These are phyloP conservation scores for Russula sp. DNA, from an alignment of 768 basidiomycete genomes.

Conservation along the genomic window DNA sequence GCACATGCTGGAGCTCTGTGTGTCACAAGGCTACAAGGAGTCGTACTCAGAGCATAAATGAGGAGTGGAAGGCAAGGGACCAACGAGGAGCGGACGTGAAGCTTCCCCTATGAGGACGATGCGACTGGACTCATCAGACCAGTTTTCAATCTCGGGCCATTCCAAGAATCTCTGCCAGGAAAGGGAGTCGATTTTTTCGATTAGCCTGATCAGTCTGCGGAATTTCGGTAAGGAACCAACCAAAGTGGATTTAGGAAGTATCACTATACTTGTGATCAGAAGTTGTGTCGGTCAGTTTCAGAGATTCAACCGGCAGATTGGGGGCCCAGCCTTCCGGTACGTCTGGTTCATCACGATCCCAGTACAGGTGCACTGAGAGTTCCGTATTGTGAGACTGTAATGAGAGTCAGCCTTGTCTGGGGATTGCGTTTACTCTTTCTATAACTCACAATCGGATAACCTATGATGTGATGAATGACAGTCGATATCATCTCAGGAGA, in stretches of 20 bases:
- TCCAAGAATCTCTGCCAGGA: constrained; percentile 8
- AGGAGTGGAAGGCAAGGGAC: background rate
- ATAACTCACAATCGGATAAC: constrained; percentile 17
- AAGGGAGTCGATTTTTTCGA: constrained; percentile 8
- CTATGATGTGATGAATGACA: constrained; percentile 1
- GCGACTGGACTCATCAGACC: constrained; percentile 18
- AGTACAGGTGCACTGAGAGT: constrained; percentile 12
- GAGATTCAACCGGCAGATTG: background rate
- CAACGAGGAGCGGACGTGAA: constrained; percentile 15
- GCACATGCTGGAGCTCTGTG: constrained; percentile 13
- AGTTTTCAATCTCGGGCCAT: constrained; percentile 18
- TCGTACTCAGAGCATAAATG: background rate
- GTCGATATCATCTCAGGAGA: background rate
- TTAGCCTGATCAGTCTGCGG: constrained; percentile 4
- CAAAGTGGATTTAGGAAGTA: background rate
- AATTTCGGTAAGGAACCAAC: background rate
- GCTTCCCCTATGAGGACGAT: constrained; percentile 21
- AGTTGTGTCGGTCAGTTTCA: background rate
- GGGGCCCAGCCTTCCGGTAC: constrained; percentile 17
- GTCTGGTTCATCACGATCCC: constrained; percentile 14
- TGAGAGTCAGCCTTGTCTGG: background rate
- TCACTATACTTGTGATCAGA: constrained; percentile 10
- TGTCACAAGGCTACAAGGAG: constrained; percentile 11
- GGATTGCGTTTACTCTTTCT: too few relatives aligned
- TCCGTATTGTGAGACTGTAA: constrained; percentile 3